phyloP scores from a whole-genome alignment of 2,329 filamentous ascomycete genomes.

The Aspergillus cejpii region DNA sequence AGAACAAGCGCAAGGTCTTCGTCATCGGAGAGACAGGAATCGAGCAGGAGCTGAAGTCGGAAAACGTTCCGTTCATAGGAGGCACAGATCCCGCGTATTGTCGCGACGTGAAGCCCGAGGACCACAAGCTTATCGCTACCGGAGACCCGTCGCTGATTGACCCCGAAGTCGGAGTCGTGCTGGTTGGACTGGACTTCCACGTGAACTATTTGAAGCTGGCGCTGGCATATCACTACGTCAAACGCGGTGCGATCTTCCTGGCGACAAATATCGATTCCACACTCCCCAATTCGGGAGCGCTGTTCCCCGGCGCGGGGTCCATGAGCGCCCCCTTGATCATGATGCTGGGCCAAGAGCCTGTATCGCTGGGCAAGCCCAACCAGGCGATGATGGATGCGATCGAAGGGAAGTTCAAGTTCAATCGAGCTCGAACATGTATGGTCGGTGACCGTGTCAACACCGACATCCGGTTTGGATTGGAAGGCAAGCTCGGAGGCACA shows the following conservation, averaged over 20 bases:
- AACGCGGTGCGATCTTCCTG: constrained; percentile 71
- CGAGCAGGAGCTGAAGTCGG: constrained; percentile 75
- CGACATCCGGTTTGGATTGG: constrained; percentile 90
- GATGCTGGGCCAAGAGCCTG: constrained; percentile 62
- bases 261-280: constrained; percentile 93
- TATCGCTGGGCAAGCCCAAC: constrained; percentile 85
- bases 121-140: constrained; percentile 68
- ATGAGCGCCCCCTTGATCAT: constrained; percentile 70
- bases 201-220: constrained; percentile 90
- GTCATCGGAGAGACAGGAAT: constrained; percentile 88
- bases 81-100: constrained; percentile 75
- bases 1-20: constrained; percentile 84
- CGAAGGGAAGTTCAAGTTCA: constrained; percentile 88
- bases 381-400: constrained; percentile 99
- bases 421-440: constrained; percentile 85
- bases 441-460: constrained; percentile 90
- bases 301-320: constrained; percentile 89
- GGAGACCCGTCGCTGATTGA: constrained; percentile 68
- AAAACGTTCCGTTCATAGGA: constrained; percentile 73
- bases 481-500: constrained; percentile 85
- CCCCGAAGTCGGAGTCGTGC: constrained; percentile 79
- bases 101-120: constrained; percentile 70
- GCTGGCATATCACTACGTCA: constrained; percentile 78
- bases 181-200: constrained; percentile 88
- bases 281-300: constrained; percentile 68